Evolutionary conservation across 768 basidiomycete genomes (phyloP), one percentile per base, ranked within the genome.

Genomic region (Amanita pallidorosea): DNA sequence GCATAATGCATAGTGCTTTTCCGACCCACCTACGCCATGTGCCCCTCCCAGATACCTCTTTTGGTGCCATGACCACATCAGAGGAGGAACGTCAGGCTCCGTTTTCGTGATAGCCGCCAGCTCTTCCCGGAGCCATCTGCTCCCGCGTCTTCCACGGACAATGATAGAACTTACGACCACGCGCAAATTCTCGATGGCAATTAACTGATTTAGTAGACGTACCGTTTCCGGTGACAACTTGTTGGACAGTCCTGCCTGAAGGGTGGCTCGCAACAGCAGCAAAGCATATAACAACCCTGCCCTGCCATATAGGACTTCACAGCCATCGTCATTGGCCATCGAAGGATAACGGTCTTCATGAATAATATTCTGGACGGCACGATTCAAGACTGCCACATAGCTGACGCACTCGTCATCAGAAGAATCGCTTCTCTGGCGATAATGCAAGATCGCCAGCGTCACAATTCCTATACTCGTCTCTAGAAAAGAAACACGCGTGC

Each of bases 21-120:
- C 15, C 37, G 12, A 64, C 76, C 42, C 51, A 76, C 79, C 75
- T 48, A 79, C 67, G n/a, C 80, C 80, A 64, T 81, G 80, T 3
- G 77, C 78, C 13, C 65, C 77, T 34, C 80, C 79, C 1, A 80
- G 61, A 56, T 80, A 80, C 20, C 72, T 63, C 54, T 71, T 77
- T n/a, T 69, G 64, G 55, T 77, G 72, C 80, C 80, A 81, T 8
- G 61, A 63, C 80, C 79, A 80, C 77, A 80, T 80, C 25, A 80
- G 60, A 1, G 73, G 67, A 0, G 77, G 76, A 4, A 54, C 13
- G 7, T n/a, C 11, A 38, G 20, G 12, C 9, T 34, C 50, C 20
- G 38, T 34, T 20, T 45, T 35, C 50, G n/a, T 8, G 18, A 15
- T 36, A 22, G 31, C 20, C 27, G 15, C 33, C 42, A 51, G n/a